A percentile compares a stretch with the other conserved stretches of the same genome.
Conservation (phyloP, 257 asterid species). For the Euphrasia confusa region DNA sequence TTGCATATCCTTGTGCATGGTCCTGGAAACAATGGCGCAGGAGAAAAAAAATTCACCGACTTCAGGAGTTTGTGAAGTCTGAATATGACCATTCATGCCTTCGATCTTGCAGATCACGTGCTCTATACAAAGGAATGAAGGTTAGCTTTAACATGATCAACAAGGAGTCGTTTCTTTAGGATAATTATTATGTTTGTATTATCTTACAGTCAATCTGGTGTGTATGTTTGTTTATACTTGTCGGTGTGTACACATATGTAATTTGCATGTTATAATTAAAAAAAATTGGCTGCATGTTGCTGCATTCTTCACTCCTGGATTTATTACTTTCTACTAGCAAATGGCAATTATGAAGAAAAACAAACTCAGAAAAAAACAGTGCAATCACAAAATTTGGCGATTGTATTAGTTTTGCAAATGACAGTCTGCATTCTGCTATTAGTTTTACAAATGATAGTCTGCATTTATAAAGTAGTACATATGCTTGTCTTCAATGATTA, state of each 20-base stretch:
- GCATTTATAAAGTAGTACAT: not conserved
- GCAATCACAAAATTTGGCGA: not conserved
- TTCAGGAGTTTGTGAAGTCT: constrained; percentile 89
- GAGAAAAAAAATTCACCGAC: constrained; percentile 77
- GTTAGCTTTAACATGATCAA: constrained; percentile 34
- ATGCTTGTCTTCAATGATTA: constrained; percentile 1
- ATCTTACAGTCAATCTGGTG: not conserved
- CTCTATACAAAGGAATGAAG: constrained; percentile 97
- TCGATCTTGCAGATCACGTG: constrained; percentile 92
- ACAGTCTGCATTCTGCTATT: not conserved
- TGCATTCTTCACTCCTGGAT: constrained; percentile 1
- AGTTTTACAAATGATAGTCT: not conserved
- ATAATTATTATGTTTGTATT: not conserved
- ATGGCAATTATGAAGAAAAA: not conserved
- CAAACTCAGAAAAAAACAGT: constrained; percentile 9
- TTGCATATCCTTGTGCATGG: constrained; percentile 98
- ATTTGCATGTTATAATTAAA: no score
- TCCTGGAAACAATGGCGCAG: constrained; percentile 99
- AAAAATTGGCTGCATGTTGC: not conserved
- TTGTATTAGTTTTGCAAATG: constrained; percentile 1
- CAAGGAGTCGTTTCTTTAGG: constrained; percentile 21
- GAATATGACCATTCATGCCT: constrained; percentile 95
- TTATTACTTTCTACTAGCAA: not conserved
- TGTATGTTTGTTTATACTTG: not conserved
- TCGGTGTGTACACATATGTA: not conserved